Conservation (phyloP, 345 rosid genomes). For the Sonneratia caseolaris region DNA sequence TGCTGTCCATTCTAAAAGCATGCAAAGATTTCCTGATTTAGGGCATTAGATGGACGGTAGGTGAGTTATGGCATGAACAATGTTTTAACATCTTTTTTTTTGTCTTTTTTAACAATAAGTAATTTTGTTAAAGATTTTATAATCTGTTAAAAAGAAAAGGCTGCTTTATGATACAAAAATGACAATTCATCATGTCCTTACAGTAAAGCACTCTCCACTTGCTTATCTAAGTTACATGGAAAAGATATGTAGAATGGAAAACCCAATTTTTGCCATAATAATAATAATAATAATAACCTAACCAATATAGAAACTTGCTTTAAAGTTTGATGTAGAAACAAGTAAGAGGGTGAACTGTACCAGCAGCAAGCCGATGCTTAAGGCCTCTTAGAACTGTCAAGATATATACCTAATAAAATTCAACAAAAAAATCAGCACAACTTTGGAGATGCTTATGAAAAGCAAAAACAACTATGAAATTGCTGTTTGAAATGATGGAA, state of each 20-base stretch:
- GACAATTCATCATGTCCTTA: no score
- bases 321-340: neutral
- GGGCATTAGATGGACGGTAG: neutral
- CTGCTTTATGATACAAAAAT: no score
- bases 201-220: no score
- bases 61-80: neutral
- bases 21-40: neutral
- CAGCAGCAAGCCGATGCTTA: slow-evolving; percentile 91
- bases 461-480: neutral
- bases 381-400: slow-evolving; percentile 76
- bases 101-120: no score
- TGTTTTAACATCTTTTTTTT: no score
- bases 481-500: neutral
- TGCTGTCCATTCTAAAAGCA: neutral
- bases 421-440: slow-evolving; percentile 10
- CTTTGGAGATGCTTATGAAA: neutral
- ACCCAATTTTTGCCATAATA: no score
- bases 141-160: no score
- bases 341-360: slow-evolving; percentile 24
- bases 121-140: no score
- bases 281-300: no score
- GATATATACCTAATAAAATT: slow-evolving; percentile 62
- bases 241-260: no score
- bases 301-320: neutral
- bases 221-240: no score